Percentiles rank a stretch among this genome's conserved stretches.
Conservation (phyloP, 2,329 filamentous ascomycete genomes). For the Epichloe typhina region DNA sequence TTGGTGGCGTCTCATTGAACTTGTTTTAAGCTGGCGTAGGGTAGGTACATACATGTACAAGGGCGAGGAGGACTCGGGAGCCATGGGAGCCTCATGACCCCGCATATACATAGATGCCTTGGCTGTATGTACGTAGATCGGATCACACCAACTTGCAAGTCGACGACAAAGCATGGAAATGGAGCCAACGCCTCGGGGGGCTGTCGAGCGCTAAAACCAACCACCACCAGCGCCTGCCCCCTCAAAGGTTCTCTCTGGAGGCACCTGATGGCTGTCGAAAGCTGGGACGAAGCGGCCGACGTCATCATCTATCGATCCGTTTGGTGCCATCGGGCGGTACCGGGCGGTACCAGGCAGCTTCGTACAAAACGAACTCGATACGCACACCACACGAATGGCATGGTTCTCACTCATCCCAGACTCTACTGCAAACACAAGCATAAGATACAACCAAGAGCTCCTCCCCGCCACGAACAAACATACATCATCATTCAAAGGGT, state of each 20-base stretch:
- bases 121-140: no score
- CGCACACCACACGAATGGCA: neutral
- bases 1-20: no score
- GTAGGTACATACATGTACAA: no score
- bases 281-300: neutral
- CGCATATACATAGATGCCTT: no score
- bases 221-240: neutral
- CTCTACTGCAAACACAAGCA: no score
- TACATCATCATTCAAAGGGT: neutral
- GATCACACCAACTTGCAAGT: no score
- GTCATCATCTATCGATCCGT: conserved; percentile 5
- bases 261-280: neutral
- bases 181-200: neutral
- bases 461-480: neutral
- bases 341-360: neutral
- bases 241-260: neutral
- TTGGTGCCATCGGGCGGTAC: neutral
- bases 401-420: neutral
- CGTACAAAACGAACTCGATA: neutral
- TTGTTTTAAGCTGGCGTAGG: no score
- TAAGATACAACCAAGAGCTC: neutral
- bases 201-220: neutral
- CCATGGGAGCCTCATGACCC: no score
- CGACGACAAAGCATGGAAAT: neutral
- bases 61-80: no score